Evolutionary conservation across 768 basidiomycete genomes (phyloP), one percentile per base, ranked within the genome.

Genomic region (Gautieria morchelliformis): DNA sequence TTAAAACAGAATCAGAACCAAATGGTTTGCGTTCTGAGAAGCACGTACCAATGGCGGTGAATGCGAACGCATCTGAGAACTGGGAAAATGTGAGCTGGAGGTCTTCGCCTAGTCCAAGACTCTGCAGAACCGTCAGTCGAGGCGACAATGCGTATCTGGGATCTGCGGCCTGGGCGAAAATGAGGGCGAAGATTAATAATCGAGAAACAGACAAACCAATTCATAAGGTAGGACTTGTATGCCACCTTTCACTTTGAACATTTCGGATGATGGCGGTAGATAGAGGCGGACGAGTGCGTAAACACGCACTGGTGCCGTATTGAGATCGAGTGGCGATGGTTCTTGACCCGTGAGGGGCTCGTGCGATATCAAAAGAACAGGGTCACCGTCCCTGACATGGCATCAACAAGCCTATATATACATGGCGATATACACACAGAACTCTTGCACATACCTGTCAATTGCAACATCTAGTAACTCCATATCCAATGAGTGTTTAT

Each of bases 381-480:
- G 71, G 37, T 78, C 75, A 24, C 75, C 77, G 17, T 77, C 67
- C 56, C 87, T 76, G 35, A 17, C 42, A 73, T 46, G 14, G 47
- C 19, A 32, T 33, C 33, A 24, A 51, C 19, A 59, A 37, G 27
- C 27, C 30, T 15, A 14, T 14, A 35, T 44, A 11, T 35, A 49
- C 48, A 30, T 24, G 17, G 17, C 41, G 15, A n/a, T n/a, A 3
- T 52, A 39, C 24, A 54, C 55, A 45, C 12, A 9, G 52, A 27
- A 27, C 27, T 27, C 27, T 3, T 54, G 52, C 24, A 58, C 75
- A 53, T 58, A 85, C 85, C 73, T 73, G 54, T 83, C 80, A 17
- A 85, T 67, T 6, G 78, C 79, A 35, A 89, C 62, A 71, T 91
- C 89, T 47, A 89, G 71, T 41, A 90, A 68, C 65, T 92, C 89